Evolutionary conservation across 176 grass and related monocot genomes (phyloP).

Genomic region (Raddia guianensis): DNA sequence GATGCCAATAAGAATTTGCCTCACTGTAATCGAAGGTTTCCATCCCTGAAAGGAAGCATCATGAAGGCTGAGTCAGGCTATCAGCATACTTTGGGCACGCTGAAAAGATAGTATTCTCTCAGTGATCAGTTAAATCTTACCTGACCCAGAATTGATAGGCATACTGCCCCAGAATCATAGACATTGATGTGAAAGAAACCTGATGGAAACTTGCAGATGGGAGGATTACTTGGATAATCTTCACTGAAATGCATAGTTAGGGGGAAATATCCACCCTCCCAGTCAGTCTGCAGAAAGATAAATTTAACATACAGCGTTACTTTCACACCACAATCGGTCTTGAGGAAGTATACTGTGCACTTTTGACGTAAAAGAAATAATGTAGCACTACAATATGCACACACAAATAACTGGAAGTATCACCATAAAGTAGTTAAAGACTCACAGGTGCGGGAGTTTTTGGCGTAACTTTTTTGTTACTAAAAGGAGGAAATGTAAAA

Average conservation of each 20-base stretch:
- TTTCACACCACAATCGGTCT: slow-evolving; percentile 1
- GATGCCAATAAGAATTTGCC: slow-evolving; percentile 83
- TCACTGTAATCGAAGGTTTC: slow-evolving; percentile 85
- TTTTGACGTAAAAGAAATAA: slow-evolving; percentile 8
- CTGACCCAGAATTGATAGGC: slow-evolving; percentile 70
- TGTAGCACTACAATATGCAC: not conserved
- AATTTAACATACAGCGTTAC: not conserved
- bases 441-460: not conserved
- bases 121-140: slow-evolving; percentile 48
- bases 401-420: slow-evolving; percentile 16
- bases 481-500: not conserved
- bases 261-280: slow-evolving; percentile 90
- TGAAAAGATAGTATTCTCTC: not conserved
- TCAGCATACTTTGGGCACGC: not conserved
- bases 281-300: slow-evolving; percentile 71
- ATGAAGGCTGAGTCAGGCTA: not conserved
- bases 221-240: slow-evolving; percentile 72
- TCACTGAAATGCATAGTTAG: slow-evolving; percentile 63
- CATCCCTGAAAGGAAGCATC: slow-evolving; percentile 55
- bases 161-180: slow-evolving; percentile 65
- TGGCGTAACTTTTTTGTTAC: not conserved
- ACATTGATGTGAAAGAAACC: slow-evolving; percentile 89
- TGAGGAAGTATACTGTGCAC: not conserved
- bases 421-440: not conserved
- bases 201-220: slow-evolving; percentile 74